phyloP scores from a whole-genome alignment of 768 basidiomycete genomes.

The Sporobolomyces roseus region DNA sequence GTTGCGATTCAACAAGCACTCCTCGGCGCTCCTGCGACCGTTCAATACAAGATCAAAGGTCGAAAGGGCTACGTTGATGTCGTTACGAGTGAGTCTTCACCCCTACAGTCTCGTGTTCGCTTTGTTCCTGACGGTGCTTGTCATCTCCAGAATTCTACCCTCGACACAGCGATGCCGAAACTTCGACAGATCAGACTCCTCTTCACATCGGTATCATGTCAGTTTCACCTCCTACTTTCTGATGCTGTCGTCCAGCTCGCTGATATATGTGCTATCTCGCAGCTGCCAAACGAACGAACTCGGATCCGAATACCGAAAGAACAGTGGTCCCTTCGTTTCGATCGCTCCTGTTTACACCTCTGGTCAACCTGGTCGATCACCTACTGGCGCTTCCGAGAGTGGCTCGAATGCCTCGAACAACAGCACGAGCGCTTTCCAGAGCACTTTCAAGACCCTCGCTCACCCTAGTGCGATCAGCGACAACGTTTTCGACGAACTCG shows the following conservation, averaged over 20 bases:
- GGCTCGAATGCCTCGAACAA: conserved; percentile 17
- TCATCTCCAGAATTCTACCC: conserved; percentile 33
- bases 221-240: background rate
- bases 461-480: conserved; percentile 42
- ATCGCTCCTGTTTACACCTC: conserved; percentile 34
- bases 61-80: conserved; percentile 48
- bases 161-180: conserved; percentile 29
- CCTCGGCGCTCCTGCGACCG: conserved; percentile 42
- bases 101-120: background rate
- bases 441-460: conserved; percentile 39
- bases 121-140: background rate
- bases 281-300: conserved; percentile 39
- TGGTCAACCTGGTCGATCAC: conserved; percentile 9
- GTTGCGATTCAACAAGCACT: conserved; percentile 46
- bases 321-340: conserved; percentile 5
- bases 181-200: background rate
- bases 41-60: conserved; percentile 49
- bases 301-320: conserved; percentile 37
- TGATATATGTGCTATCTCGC: no score
- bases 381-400: background rate
- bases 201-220: conserved; percentile 35
- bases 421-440: conserved; percentile 18
- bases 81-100: conserved; percentile 42
- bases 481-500: conserved; percentile 74
- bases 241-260: no score